Conservation (phyloP, 73 alveolate species). For the Tetrahymena borealis region DNA sequence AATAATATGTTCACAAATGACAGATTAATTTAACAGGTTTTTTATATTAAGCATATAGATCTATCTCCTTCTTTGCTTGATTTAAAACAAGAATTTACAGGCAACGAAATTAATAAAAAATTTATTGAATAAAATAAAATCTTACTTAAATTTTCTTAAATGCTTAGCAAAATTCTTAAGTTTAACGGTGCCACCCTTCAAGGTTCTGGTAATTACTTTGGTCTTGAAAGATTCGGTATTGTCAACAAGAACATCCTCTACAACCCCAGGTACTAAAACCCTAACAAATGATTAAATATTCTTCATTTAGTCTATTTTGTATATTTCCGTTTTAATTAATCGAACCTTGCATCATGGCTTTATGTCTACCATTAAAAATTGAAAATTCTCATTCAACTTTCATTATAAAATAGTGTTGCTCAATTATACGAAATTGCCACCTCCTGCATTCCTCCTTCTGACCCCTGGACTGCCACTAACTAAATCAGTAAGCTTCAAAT, state of each 20-base stretch:
- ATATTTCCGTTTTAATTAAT: background rate
- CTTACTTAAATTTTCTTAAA: background rate
- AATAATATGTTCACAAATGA: background rate
- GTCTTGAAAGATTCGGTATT: slow-evolving; percentile 12
- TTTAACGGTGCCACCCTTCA: background rate
- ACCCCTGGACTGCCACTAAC: background rate
- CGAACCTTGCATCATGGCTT: background rate
- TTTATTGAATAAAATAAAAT: background rate
- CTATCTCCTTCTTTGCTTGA: background rate
- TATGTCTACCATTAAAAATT: background rate
- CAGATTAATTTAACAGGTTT: background rate
- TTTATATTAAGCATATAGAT: background rate
- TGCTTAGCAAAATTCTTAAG: background rate
- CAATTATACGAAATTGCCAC: background rate
- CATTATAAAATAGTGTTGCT: background rate
- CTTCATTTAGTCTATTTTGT: background rate
- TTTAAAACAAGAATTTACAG: background rate
- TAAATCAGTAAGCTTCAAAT: background rate
- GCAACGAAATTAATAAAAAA: background rate
- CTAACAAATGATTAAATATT: background rate
- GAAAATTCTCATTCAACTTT: background rate
- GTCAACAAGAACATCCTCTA: slow-evolving; percentile 4
- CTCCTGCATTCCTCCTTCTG: background rate
- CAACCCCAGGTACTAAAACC: slow-evolving; percentile 4
- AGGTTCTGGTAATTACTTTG: background rate